These are phyloP conservation scores for Tuber brumale DNA, from an alignment of 495 filamentous ascomycete genomes.

Conservation along the genomic window DNA sequence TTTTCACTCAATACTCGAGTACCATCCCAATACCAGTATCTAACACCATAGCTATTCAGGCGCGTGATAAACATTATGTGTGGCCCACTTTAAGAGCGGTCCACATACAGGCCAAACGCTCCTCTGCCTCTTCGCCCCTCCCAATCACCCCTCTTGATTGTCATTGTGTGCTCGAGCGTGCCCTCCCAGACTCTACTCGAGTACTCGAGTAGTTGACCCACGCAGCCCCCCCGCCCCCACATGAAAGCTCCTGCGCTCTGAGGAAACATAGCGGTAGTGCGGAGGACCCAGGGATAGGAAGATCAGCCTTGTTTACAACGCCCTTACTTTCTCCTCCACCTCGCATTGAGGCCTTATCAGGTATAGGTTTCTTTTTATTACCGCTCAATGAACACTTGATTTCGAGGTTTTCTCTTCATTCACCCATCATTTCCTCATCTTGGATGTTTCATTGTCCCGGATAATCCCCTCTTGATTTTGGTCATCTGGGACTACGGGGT, in stretches of 20 bases:
- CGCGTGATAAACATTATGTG: neutral
- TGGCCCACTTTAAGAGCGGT: no score
- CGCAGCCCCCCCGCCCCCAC: neutral
- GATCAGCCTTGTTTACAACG: neutral
- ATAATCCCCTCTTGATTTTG: neutral
- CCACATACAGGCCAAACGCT: neutral
- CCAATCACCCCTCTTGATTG: neutral
- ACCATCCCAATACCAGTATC: neutral
- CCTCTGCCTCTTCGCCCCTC: neutral
- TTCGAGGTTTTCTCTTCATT: no score
- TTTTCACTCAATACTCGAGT: no score
- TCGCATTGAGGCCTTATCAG: neutral
- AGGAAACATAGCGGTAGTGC: neutral
- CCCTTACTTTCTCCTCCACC: no score
- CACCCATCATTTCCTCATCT: no score
- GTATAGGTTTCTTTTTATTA: no score
- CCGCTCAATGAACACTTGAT: no score
- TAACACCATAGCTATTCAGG: neutral
- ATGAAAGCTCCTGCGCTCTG: neutral
- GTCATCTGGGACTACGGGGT: no score
- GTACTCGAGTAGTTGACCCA: neutral
- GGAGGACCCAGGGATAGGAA: no score
- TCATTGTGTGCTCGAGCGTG: neutral
- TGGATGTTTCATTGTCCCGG: no score
- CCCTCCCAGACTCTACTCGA: neutral